Base-by-base conservation (phyloP, 1,284 basidiomycete species). In the Ceratobasidium papillatum region DNA sequence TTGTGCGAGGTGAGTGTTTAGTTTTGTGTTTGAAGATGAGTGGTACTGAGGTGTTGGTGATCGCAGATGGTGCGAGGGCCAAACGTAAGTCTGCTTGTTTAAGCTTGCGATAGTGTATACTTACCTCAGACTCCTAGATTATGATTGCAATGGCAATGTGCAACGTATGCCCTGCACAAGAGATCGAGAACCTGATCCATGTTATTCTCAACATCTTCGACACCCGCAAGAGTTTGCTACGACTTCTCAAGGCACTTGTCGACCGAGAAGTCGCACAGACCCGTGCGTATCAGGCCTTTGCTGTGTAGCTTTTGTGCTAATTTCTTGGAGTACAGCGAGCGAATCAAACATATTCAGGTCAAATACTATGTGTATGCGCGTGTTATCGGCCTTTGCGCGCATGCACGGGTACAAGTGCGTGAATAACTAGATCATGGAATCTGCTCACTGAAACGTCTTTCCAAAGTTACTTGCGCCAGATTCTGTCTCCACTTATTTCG, bases 201-300 rank as follows among this genome's bases (percentile, higher is more conserved):
- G 90, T 96, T n/a, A 84, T 98, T 65, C 87, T 97, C 79, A 94
- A 96, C 77, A 84, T 95, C 25, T 95, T 95, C 80, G 92, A 96
- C 80, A 91, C 91, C 2, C 88, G 91, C 22, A 85, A 83, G 11
- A 80, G 90, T 1, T 83, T 96, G 38, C 86, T 96, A 81, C 85
- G 84, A 45, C 84, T 98, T 45, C 85, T 97, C 78, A 94, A 94
- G 81, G 86, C 88, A 5, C 89, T 96, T 84, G 91, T 97, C 76
- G 93, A 95, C 78, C 86, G 90, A 72, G 95, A 98, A 82, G 88
- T 98, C 49, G 85, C 88, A 22, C 86, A 87, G 64, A 94, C 93
- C 56, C 88, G 94, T 94, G 79, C 77, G 82, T 77, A 17, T 36
- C 7, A 14, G 11, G 3, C 1, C n/a, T n/a, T 30, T 12, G 1